Conservation (phyloP, 108 stramenopile species). For the Nitzschia inconspicua region DNA sequence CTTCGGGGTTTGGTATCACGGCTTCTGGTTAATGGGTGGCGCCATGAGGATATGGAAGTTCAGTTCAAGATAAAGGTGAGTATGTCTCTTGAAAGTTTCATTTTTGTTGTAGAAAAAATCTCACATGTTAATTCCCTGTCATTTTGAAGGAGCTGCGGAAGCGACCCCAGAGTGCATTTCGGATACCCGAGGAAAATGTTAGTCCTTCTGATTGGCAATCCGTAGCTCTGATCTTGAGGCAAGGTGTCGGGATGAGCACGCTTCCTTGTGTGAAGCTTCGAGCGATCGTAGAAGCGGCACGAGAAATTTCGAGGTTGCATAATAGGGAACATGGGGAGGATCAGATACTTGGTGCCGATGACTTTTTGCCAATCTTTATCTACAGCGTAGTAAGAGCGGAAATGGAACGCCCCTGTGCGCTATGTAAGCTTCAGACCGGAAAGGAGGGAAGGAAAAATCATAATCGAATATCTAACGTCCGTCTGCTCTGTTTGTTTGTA, state of each 20-base stretch:
- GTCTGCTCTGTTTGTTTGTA: neutral
- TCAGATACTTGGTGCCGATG: constrained; percentile 75
- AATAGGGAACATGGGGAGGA: constrained; percentile 28
- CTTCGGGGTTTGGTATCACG: constrained; percentile 73
- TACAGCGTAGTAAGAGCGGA: constrained; percentile 80
- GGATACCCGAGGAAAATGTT: constrained; percentile 42
- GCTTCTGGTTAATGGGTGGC: constrained; percentile 76
- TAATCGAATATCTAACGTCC: neutral
- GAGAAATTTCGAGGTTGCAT: constrained; percentile 64
- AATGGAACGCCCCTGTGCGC: constrained; percentile 76
- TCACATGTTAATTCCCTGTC: neutral
- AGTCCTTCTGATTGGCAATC: constrained; percentile 73
- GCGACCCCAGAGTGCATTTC: constrained; percentile 56
- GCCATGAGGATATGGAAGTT: constrained; percentile 81
- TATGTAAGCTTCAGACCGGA: constrained; percentile 39
- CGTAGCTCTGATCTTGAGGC: constrained; percentile 64
- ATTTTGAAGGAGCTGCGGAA: constrained; percentile 37
- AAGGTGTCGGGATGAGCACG: constrained; percentile 75
- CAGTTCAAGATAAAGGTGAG: constrained; percentile 65
- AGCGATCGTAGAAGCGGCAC: constrained; percentile 79
- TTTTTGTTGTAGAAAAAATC: neutral
- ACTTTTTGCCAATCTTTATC: constrained; percentile 91
- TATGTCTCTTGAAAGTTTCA: neutral
- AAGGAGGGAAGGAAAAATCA: neutral
- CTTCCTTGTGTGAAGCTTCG: constrained; percentile 80